These are phyloP conservation scores for Fremontodendron californicum DNA, from an alignment of 345 rosid species.

Conservation along the genomic window DNA sequence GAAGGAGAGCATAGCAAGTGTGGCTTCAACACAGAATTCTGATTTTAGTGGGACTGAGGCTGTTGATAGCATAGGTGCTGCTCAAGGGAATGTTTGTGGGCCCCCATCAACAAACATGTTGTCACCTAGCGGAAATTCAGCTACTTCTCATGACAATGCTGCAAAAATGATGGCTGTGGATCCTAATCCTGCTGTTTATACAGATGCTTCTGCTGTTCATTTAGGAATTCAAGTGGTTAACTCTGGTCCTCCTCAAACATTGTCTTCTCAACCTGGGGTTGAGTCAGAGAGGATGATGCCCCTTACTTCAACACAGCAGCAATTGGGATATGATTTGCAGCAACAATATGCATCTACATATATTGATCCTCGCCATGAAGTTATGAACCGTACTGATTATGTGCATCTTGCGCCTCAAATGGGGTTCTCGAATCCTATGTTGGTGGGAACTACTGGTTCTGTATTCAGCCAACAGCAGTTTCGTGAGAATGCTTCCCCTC, in stretches of 20 bases:
- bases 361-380: conserved; percentile 42
- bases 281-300: conserved; percentile 40
- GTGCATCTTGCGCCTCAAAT: conserved; percentile 35
- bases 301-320: conserved; percentile 29
- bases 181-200: conserved; percentile 27
- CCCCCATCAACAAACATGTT: conserved; percentile 30
- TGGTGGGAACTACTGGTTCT: conserved; percentile 32
- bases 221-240: conserved; percentile 32
- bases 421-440: conserved; percentile 38
- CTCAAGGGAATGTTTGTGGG: conserved; percentile 36
- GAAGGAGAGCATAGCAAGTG: conserved; percentile 65
- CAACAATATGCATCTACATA: conserved; percentile 34
- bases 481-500: conserved; percentile 30
- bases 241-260: conserved; percentile 35
- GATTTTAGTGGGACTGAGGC: conserved; percentile 52
- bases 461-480: conserved; percentile 37
- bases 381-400: conserved; percentile 29
- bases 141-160: conserved; percentile 28
- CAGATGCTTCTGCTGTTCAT: conserved; percentile 37
- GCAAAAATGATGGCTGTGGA: conserved; percentile 27
- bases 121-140: conserved; percentile 34
- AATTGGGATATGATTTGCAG: conserved; percentile 38
- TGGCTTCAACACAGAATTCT: conserved; percentile 60
- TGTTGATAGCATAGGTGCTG: conserved; percentile 34
- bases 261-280: conserved; percentile 34